Conservation (phyloP, 768 basidiomycete genomes). For the Macrolepiota albuminosa region DNA sequence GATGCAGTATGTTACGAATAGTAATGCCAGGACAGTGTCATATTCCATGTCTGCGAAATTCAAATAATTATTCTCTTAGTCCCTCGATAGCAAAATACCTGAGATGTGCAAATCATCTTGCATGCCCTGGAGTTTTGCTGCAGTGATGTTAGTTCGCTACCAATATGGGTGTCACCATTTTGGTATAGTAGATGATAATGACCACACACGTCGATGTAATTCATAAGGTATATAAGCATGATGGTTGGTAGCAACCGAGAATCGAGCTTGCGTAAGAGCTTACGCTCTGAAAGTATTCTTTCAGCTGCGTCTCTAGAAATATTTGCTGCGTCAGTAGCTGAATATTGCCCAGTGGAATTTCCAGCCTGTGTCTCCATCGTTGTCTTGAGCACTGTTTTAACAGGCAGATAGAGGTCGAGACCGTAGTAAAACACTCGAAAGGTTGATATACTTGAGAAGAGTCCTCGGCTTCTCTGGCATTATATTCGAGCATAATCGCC, state of each 20-base stretch:
- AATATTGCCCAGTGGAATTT: not conserved
- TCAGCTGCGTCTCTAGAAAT: constrained; percentile 19
- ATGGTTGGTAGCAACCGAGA: constrained; percentile 51
- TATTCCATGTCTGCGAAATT: constrained; percentile 43
- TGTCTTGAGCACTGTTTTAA: not conserved
- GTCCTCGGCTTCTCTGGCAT: not conserved
- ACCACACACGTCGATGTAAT: constrained; percentile 56
- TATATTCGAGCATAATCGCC: not conserved
- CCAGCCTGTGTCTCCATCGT: not conserved
- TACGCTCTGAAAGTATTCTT: constrained; percentile 30
- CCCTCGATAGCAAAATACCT: constrained; percentile 21
- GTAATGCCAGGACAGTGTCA: constrained; percentile 45
- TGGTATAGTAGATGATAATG: not conserved
- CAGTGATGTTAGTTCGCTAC: constrained; percentile 43
- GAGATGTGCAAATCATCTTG: constrained; percentile 43
- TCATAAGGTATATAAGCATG: constrained; percentile 58
- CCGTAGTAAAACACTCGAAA: not conserved
- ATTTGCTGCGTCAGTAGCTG: not conserved
- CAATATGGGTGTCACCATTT: not conserved
- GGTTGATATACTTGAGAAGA: not conserved
- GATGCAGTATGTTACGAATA: constrained; percentile 56
- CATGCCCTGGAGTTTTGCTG: constrained; percentile 46
- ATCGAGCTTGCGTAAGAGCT: constrained; percentile 53
- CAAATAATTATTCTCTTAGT: no score
- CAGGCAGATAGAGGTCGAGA: not conserved